These are phyloP conservation scores for Abortiporus biennis DNA, from an alignment of 1,284 basidiomycete genomes.

Conservation along the genomic window DNA sequence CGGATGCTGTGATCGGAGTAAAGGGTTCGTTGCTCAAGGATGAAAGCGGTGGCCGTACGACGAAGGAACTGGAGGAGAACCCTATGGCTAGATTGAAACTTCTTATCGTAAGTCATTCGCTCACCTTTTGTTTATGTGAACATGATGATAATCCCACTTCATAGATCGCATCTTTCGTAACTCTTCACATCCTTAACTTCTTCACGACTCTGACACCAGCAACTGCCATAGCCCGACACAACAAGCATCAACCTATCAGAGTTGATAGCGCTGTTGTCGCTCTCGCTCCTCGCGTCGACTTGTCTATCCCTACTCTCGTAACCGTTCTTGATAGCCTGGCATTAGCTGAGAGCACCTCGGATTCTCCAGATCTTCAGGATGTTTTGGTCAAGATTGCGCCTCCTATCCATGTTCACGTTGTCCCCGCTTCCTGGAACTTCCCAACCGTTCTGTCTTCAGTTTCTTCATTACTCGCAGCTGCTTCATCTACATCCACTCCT, in stretches of 20 bases:
- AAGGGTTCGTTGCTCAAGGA: slow-evolving; percentile 53
- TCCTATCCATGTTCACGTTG: slow-evolving; percentile 54
- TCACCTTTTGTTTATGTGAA: slow-evolving; percentile 1
- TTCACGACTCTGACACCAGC: slow-evolving; percentile 86
- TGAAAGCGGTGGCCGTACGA: slow-evolving; percentile 26
- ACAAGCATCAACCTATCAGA: slow-evolving; percentile 17
- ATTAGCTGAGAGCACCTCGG: slow-evolving; percentile 27
- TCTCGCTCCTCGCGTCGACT: slow-evolving; percentile 50
- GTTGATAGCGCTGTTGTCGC: slow-evolving; percentile 24
- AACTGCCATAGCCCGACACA: slow-evolving; percentile 54
- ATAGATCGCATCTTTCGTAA: slow-evolving; percentile 77
- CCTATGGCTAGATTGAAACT: slow-evolving; percentile 88
- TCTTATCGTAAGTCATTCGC: slow-evolving; percentile 55
- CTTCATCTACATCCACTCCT: neutral
- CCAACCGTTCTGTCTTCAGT: slow-evolving; percentile 1
- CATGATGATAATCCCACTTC: slow-evolving; percentile 7
- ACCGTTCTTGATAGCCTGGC: slow-evolving; percentile 57
- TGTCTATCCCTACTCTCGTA: slow-evolving; percentile 54
- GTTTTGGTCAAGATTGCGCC: slow-evolving; percentile 71
- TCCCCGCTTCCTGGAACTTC: slow-evolving; percentile 27
- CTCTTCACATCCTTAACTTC: slow-evolving; percentile 88
- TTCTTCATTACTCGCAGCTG: neutral
- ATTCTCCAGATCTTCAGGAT: slow-evolving; percentile 19
- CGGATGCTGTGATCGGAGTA: slow-evolving; percentile 51
- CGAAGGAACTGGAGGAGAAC: slow-evolving; percentile 53